Percentiles rank a stretch among this genome's conserved stretches.
These are phyloP conservation scores for Moelleriella libera DNA, from an alignment of 2,329 filamentous ascomycete species.

Conservation along the genomic window DNA sequence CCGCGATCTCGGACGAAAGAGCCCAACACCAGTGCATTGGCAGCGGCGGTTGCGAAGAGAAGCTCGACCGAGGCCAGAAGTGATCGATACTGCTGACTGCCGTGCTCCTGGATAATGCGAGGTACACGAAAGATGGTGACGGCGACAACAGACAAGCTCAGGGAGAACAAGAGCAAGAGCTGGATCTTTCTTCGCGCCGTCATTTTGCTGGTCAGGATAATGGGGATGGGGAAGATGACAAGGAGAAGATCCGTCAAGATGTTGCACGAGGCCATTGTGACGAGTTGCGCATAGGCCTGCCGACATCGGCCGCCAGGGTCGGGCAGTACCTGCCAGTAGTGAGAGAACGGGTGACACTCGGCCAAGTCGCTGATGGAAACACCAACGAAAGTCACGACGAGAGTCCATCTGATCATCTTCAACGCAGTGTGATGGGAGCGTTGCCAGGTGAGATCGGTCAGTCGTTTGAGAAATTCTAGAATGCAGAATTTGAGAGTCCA, in stretches of 20 bases:
- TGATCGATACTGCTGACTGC: constrained; percentile 75
- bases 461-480: constrained; percentile 78
- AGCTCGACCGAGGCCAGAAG: constrained; percentile 84
- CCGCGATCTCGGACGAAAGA: constrained; percentile 87
- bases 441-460: constrained; percentile 73
- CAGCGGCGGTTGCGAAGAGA: constrained; percentile 71
- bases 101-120: constrained; percentile 54
- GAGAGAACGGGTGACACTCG: constrained; percentile 65
- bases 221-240: constrained; percentile 76
- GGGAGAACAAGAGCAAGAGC: constrained; percentile 66
- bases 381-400: constrained; percentile 65
- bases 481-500: constrained; percentile 89
- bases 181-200: constrained; percentile 62
- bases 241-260: constrained; percentile 80
- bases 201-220: constrained; percentile 72
- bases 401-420: constrained; percentile 57
- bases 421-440: constrained; percentile 60
- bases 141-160: constrained; percentile 66
- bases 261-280: constrained; percentile 83
- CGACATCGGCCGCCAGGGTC: constrained; percentile 79
- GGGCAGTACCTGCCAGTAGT: constrained; percentile 72
- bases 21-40: constrained; percentile 80
- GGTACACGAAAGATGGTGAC: constrained; percentile 75
- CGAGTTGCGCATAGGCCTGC: constrained; percentile 71
- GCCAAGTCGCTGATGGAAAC: constrained; percentile 68